Conservation (phyloP, 305 asterid species). For the Petunia hybrid region DNA sequence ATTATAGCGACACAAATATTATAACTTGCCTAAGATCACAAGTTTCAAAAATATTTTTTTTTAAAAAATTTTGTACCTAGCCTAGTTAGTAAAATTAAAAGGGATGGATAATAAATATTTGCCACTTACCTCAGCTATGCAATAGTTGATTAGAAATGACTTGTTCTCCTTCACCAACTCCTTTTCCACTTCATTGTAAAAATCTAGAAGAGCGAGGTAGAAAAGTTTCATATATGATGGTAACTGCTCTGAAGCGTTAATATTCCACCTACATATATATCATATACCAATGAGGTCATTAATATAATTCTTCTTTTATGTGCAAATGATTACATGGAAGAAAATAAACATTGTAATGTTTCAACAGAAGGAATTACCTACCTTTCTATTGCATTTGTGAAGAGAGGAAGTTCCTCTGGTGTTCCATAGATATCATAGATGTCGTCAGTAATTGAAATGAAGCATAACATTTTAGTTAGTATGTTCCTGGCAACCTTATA, state of each 20-base stretch:
- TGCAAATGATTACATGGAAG: not conserved
- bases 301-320: not conserved
- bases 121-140: constrained; percentile 28
- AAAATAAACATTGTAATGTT: not conserved
- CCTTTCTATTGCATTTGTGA: constrained; percentile 33
- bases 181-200: constrained; percentile 35
- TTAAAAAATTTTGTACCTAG: not conserved
- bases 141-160: constrained; percentile 3
- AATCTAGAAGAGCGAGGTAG: constrained; percentile 42
- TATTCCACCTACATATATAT: constrained; percentile 49
- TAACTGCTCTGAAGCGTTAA: constrained; percentile 29
- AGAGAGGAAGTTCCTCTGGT: constrained; percentile 22
- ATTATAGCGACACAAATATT: too few relatives aligned
- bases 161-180: not conserved
- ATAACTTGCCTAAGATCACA: too few relatives aligned
- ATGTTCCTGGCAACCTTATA: constrained; percentile 22
- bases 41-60: not conserved
- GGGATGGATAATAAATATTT: too few relatives aligned
- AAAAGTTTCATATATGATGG: constrained; percentile 44
- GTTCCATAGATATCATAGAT: constrained; percentile 37
- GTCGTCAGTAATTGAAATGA: constrained; percentile 31
- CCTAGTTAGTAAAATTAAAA: not conserved
- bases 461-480: not conserved
- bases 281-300: not conserved
- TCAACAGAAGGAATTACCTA: not conserved